phyloP scores from a whole-genome alignment of 2,329 filamentous ascomycete species.

The Penicillium sp. region DNA sequence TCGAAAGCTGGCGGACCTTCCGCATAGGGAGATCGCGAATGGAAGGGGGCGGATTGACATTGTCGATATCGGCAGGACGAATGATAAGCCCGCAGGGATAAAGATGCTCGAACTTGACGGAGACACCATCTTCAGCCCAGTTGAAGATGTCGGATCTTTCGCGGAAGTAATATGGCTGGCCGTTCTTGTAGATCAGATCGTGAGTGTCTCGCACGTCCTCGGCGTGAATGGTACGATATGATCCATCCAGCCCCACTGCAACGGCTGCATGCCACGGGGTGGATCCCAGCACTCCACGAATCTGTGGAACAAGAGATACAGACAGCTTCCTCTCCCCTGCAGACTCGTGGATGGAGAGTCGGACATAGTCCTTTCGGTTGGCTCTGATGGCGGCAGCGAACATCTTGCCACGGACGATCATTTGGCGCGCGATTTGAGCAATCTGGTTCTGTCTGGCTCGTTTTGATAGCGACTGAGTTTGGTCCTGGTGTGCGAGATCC shows the following conservation, averaged over 20 bases:
- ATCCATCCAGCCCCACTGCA: conserved; percentile 27
- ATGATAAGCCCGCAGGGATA: conserved; percentile 39
- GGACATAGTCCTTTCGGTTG: conserved; percentile 26
- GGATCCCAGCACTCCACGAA: conserved; percentile 20
- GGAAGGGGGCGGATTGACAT: conserved; percentile 20
- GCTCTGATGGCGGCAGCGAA: conserved; percentile 27
- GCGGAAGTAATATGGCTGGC: conserved; percentile 47
- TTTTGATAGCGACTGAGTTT: conserved; percentile 13
- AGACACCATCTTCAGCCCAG: conserved; percentile 37
- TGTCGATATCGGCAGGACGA: conserved; percentile 19
- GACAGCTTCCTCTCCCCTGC: conserved; percentile 26
- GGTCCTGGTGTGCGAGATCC: conserved; percentile 21
- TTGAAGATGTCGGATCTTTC: conserved; percentile 46
- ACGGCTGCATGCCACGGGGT: conserved; percentile 36
- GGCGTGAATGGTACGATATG: conserved; percentile 23
- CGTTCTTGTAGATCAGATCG: conserved; percentile 47
- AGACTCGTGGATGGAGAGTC: conserved; percentile 29
- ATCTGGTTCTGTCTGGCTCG: conserved; percentile 17
- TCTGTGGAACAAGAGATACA: conserved; percentile 24
- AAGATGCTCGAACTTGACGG: conserved; percentile 42
- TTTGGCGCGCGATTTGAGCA: conserved; percentile 21
- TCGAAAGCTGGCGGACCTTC: conserved; percentile 39
- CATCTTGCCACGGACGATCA: conserved; percentile 27
- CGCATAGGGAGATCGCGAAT: conserved; percentile 22
- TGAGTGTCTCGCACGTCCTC: conserved; percentile 32